A percentile compares a stretch with the other conserved stretches of the same genome.
phyloP scores from a whole-genome alignment of 768 basidiomycete genomes.

The Gyrodon lividus region DNA sequence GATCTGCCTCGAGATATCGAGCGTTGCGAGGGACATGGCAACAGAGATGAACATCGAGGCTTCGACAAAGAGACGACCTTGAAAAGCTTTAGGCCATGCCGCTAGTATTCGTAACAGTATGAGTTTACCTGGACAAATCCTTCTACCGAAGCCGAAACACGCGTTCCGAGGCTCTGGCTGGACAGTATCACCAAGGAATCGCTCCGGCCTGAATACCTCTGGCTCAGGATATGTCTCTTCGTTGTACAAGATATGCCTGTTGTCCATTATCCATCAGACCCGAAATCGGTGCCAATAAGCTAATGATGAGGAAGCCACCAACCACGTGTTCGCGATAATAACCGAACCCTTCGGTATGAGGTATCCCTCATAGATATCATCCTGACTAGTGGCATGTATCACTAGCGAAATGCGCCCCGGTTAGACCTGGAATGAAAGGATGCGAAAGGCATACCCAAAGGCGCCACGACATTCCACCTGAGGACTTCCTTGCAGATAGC shows the following conservation, averaged over 20 bases:
- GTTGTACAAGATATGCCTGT: slow-evolving; percentile 13
- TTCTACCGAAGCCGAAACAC: slow-evolving; percentile 16
- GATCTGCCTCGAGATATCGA: slow-evolving; percentile 8
- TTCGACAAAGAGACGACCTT: not conserved
- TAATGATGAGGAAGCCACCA: not conserved
- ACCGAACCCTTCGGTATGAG: slow-evolving; percentile 18
- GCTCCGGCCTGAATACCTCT: slow-evolving; percentile 9
- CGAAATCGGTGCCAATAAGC: not conserved
- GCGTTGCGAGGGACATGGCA: slow-evolving; percentile 4
- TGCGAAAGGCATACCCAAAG: not conserved
- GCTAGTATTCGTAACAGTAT: not conserved
- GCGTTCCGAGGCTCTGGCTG: slow-evolving; percentile 5
- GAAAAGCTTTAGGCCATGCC: not conserved
- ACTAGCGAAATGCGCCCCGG: not conserved
- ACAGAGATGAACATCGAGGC: slow-evolving; percentile 9
- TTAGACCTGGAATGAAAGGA: not conserved
- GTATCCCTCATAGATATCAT: slow-evolving; percentile 19
- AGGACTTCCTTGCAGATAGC: slow-evolving; percentile 17
- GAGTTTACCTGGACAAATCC: slow-evolving; percentile 4
- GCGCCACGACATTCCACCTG: slow-evolving; percentile 1
- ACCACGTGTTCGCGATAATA: slow-evolving; percentile 12
- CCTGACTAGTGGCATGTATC: slow-evolving; percentile 10
- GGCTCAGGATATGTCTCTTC: slow-evolving; percentile 10
- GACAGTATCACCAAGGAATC: slow-evolving; percentile 7
- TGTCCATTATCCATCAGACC: not conserved